Evolutionary conservation across 805 yeast genomes (phyloP), one percentile per base, ranked within the genome.

Genomic region (Wickerhamiella sorbophila): DNA sequence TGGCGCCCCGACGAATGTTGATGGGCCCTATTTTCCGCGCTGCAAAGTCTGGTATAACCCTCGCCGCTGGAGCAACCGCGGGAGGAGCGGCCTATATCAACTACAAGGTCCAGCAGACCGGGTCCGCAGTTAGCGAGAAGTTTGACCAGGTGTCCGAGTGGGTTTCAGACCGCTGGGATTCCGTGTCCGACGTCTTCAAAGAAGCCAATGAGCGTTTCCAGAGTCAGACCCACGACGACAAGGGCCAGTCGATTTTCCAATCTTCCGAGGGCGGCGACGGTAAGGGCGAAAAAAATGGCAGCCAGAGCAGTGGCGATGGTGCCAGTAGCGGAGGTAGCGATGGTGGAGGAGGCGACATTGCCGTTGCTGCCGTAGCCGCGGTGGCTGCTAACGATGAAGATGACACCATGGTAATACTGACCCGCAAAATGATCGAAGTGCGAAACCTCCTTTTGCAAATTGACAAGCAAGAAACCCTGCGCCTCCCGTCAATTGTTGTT

Each of bases 391-490:
- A 58, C 1, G 73, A 70, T 10, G 74, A 69, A 1, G 71, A 70
- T 3, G 64, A 68, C 29, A 88, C 84, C 42, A 91, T 91, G 79
- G 65, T 91, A 59, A 79, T 80, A 48, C 62, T 91, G 48, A 93
- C 98, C 5, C 75, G 86, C 51, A 94, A 86, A 60, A 91, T 91
- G 99, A 93, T 91, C 53, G 98, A 93, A 59, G 87, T 91, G 44
- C 69, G 97, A 56, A 72, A 78, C 40, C 72, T 91, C 24, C 65
- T 91, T 40, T 72, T 79, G 44, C 76, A 73, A 46, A 75, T 91
- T 15, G 91, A 85, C 52, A 76, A 79, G 43, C 65, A 79, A 4
- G 85, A 84, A 31, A 73, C 84, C 10, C 66, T 91, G 38, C 83
- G 78, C 50, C 66, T 91, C 33, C 98, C 98, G 1, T 81, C 96